phyloP scores from a whole-genome alignment of 2,329 filamentous ascomycete genomes.

The Xylaria sp. region DNA sequence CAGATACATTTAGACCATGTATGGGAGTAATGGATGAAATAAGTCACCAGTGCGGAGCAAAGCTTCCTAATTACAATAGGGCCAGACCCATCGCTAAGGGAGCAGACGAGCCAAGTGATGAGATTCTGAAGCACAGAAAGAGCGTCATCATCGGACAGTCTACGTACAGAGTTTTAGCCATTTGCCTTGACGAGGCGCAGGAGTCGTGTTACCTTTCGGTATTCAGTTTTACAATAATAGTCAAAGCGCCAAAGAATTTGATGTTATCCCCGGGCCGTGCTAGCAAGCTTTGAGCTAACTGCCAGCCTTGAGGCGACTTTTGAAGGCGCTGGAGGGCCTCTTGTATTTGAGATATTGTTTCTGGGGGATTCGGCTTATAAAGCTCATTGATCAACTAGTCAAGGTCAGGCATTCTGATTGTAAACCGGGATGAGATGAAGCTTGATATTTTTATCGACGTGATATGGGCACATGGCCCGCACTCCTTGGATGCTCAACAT shows the following conservation, averaged over 20 bases:
- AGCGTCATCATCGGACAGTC: constrained; percentile 67
- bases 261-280: constrained; percentile 76
- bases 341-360: constrained; percentile 67
- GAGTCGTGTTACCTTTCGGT: constrained; percentile 75
- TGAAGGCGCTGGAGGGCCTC: constrained; percentile 83
- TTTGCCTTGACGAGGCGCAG: background rate
- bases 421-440: background rate
- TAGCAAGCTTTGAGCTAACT: constrained; percentile 81
- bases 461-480: background rate
- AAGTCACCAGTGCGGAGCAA: constrained; percentile 79
- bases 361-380: constrained; percentile 63
- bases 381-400: constrained; percentile 62
- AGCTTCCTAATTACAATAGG: constrained; percentile 77
- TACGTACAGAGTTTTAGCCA: constrained; percentile 51
- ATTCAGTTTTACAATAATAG: constrained; percentile 94
- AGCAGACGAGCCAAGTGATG: constrained; percentile 70
- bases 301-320: constrained; percentile 83
- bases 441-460: background rate
- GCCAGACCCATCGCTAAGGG: constrained; percentile 63
- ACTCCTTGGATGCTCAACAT: background rate
- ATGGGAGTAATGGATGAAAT: constrained; percentile 76
- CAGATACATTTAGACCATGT: constrained; percentile 74
- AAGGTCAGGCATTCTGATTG: constrained; percentile 14
- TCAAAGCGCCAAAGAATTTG: constrained; percentile 92
- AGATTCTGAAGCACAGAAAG: constrained; percentile 69